These are phyloP conservation scores for Wickerhamiella vanderwaltii DNA, from an alignment of 805 yeast genomes.

Conservation along the genomic window DNA sequence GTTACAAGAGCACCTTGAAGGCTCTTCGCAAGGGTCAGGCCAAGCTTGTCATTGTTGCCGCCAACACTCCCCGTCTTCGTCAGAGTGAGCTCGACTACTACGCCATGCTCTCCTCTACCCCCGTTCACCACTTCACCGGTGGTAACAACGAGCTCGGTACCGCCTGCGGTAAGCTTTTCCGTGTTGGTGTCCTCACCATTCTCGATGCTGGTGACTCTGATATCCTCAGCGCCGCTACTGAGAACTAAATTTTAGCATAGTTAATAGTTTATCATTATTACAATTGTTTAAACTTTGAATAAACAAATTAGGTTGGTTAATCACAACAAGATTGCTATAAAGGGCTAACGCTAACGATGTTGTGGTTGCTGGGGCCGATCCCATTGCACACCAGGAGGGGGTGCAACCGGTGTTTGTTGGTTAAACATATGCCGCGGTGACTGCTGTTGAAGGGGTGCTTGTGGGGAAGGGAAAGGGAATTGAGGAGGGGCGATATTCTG, in stretches of 20 bases:
- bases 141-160: constrained; percentile 99
- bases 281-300: not conserved
- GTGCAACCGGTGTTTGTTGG: too few relatives aligned
- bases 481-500: too few relatives aligned
- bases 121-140: constrained; percentile 98
- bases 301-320: too few relatives aligned
- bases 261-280: not conserved
- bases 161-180: constrained; percentile 99
- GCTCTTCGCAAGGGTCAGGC: constrained; percentile 98
- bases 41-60: constrained; percentile 93
- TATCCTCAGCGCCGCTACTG: constrained; percentile 43
- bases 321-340: too few relatives aligned
- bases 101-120: constrained; percentile 99
- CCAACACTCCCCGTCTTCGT: constrained; percentile 99
- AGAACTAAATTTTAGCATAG: constrained; percentile 6
- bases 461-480: too few relatives aligned
- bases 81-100: constrained; percentile 99
- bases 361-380: not conserved
- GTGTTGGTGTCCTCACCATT: constrained; percentile 94
- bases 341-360: not conserved
- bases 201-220: constrained; percentile 99
- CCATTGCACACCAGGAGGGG: not conserved
- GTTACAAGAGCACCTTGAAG: constrained; percentile 98
- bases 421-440: too few relatives aligned
- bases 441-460: too few relatives aligned